A percentile compares a stretch with the other conserved stretches of the same genome.
phyloP scores from a whole-genome alignment of 2,329 filamentous ascomycete species.

The Paracamarosporium sp. region DNA sequence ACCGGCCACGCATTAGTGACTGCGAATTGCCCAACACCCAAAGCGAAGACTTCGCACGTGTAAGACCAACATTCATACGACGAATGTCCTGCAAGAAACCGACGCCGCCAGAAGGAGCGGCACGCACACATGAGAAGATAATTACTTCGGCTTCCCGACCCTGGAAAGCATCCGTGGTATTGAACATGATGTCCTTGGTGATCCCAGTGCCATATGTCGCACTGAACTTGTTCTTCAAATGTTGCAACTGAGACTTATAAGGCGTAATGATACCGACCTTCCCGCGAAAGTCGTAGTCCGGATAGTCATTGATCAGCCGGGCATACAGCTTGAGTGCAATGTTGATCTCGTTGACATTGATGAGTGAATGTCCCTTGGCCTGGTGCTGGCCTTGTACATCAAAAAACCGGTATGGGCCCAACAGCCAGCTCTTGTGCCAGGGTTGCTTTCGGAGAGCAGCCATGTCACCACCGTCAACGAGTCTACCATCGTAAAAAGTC shows the following conservation, averaged over 20 bases:
- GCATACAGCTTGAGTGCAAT: slow-evolving; percentile 87
- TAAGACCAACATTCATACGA: slow-evolving; percentile 99
- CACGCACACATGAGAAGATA: slow-evolving; percentile 97
- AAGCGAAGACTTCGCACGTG: slow-evolving; percentile 92
- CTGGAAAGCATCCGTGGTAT: slow-evolving; percentile 98
- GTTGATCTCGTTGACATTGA: slow-evolving; percentile 86
- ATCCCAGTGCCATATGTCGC: slow-evolving; percentile 77
- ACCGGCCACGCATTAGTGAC: slow-evolving; percentile 84
- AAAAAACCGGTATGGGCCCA: slow-evolving; percentile 96
- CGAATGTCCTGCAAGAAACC: slow-evolving; percentile 98
- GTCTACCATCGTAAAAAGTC: slow-evolving; percentile 88
- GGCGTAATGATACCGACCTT: slow-evolving; percentile 98
- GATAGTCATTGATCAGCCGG: slow-evolving; percentile 74
- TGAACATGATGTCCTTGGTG: slow-evolving; percentile 87
- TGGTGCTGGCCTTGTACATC: slow-evolving; percentile 90
- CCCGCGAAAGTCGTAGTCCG: slow-evolving; percentile 72
- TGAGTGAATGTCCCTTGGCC: slow-evolving; percentile 82
- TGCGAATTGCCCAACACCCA: slow-evolving; percentile 96
- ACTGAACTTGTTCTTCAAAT: slow-evolving; percentile 78
- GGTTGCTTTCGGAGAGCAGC: slow-evolving; percentile 73
- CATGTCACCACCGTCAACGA: slow-evolving; percentile 89
- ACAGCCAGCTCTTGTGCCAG: slow-evolving; percentile 83
- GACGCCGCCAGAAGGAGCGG: slow-evolving; percentile 89
- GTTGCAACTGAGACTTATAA: slow-evolving; percentile 90
- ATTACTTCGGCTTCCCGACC: slow-evolving; percentile 97